Evolutionary conservation across 1,284 basidiomycete species (phyloP), one percentile per base, ranked within the genome.

Genomic region (Apiotrichum mycotoxinovorans): DNA sequence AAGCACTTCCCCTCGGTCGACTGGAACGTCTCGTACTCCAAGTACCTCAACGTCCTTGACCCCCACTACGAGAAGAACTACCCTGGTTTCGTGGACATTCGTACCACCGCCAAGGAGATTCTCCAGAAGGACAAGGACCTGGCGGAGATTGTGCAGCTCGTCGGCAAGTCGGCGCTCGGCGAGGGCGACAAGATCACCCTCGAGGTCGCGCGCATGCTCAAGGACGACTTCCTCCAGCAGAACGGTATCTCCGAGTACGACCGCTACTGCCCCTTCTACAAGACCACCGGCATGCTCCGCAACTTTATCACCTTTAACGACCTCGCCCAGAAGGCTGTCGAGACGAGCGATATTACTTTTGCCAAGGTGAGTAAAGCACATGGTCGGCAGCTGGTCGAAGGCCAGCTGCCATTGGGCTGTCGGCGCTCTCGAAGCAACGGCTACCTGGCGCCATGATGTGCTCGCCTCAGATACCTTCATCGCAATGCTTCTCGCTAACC

Each of bases 161-260:
- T 99, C 68, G 96, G 96, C 63, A 99, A 98, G 83, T 91, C 88
- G 69, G 95, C 96, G 30, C 83, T 99, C 45, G 95, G 96, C 65
- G 96, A 99, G 79, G 86, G 83, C 71, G 96, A 99, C 81, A 99
- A 99, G 84, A 94, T 98, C 71, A 98, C 94, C 10, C 84, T 99
- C 42, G 96, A 98, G 73, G 91, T 98, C 33, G 95, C 95, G 17
- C 84, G 89, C 54, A 92, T 98, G 88, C 84, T 98, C 71, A 98
- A 77, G 80, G 91, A 97, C 69, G 96, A 99, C 79, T 98, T 96
- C 81, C 80, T 98, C 73, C 94, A 97, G 78, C 95, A 99, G 80
- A 98, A 98, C 73, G 96, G 96, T 72, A 97, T 98, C 83, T 92
- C 89, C 75, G 90, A 93, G 75, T 98, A 97, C 74, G 95, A 98